These are phyloP conservation scores for Eucalyptus melliodora DNA, from an alignment of 345 rosid species.

Conservation along the genomic window DNA sequence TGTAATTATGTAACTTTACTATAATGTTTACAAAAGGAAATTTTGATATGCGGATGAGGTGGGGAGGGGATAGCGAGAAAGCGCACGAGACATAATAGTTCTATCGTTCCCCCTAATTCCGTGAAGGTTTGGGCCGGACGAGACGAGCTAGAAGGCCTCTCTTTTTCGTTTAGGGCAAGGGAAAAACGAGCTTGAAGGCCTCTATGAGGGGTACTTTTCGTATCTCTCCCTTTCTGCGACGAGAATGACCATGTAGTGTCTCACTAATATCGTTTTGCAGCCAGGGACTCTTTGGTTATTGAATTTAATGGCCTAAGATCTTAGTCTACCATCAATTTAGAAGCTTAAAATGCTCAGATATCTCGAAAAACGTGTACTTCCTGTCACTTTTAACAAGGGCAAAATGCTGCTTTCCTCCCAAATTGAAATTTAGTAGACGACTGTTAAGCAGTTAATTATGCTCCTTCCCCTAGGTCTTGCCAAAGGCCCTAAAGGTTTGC, in stretches of 20 bases:
- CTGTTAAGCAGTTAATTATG: background rate
- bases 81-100: background rate
- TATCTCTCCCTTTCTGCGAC: background rate
- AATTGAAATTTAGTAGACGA: background rate
- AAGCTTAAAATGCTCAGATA: background rate
- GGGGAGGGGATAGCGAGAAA: background rate
- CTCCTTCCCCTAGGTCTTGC: background rate
- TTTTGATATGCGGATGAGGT: background rate
- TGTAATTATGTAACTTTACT: background rate
- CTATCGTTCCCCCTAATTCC: background rate
- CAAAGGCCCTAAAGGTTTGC: background rate
- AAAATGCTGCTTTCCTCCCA: background rate
- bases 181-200: background rate
- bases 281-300: background rate
- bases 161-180: background rate
- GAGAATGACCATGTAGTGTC: background rate
- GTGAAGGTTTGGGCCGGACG: background rate
- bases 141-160: background rate
- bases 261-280: background rate
- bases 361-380: background rate
- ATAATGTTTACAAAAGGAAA: background rate
- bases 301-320: background rate
- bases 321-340: background rate
- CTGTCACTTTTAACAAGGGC: background rate
- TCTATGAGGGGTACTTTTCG: background rate